Percentiles rank a stretch among this genome's conserved stretches.
phyloP scores from a whole-genome alignment of 1,139 yeast species.

The Kodamaea sp. region DNA sequence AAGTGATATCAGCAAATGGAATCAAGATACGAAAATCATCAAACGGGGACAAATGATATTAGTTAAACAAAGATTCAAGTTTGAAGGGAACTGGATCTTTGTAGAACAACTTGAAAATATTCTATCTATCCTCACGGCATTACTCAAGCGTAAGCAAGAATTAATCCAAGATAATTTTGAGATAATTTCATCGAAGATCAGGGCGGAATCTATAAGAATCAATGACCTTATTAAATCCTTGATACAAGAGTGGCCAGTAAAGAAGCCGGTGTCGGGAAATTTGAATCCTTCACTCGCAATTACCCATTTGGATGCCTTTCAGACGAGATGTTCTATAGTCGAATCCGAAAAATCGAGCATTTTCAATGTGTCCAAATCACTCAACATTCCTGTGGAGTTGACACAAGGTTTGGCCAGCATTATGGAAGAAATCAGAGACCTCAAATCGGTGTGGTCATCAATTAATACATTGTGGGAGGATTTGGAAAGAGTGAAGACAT shows the following conservation, averaged over 20 bases:
- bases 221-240: constrained; percentile 30
- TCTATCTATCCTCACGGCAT: constrained; percentile 43
- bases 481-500: constrained; percentile 43
- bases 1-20: constrained; percentile 29
- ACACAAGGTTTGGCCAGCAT: constrained; percentile 28
- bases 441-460: constrained; percentile 66
- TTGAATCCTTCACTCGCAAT: constrained; percentile 55
- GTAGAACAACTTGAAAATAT: constrained; percentile 65
- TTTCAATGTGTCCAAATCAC: constrained; percentile 39
- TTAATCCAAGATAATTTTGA: constrained; percentile 47
- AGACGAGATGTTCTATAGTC: constrained; percentile 24
- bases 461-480: constrained; percentile 58
- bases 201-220: constrained; percentile 41
- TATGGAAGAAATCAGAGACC: constrained; percentile 55
- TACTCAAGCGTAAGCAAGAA: constrained; percentile 38
- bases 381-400: constrained; percentile 39
- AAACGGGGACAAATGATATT: constrained; percentile 48
- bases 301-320: constrained; percentile 43
- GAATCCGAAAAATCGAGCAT: constrained; percentile 27
- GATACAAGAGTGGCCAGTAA: constrained; percentile 46
- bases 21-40: constrained; percentile 22
- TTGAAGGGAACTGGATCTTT: constrained; percentile 59
- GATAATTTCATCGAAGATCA: constrained; percentile 42
- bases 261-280: constrained; percentile 51
- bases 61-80: constrained; percentile 45